Evolutionary conservation across 192 early-diverging fungal species (phyloP), one percentile per base, ranked within the genome.

Genomic region (Glomus cerebriforme): DNA sequence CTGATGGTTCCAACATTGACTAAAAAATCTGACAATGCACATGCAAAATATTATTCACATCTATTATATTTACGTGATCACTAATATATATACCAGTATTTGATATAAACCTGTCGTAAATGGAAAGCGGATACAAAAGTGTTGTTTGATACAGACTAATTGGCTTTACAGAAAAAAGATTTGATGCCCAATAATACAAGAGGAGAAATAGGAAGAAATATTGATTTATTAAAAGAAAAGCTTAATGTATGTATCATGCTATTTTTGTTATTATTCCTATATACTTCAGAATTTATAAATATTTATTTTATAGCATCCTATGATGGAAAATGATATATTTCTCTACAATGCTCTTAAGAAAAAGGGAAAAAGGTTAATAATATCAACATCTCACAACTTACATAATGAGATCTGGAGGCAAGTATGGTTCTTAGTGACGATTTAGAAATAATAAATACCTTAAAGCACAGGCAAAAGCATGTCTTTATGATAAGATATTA

Each of bases 401-500:
- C 64, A 19, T 77, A 64, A 19, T 24, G 34, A 34, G 59, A 67
- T 65, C 75, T 4, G 8, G 34, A 63, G 26, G 64, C 27, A 19
- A 58, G 45, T 37, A 77, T 62, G 34, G 45, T 77, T 67, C 6
- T 77, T 77, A 77, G 43, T 17, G 34, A 74, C 24, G 34, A 74
- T 17, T 74, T 59, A 29, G n/a, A n/a, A 13, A 22, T 77, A 6
- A 29, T 77, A 66, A 77, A 66, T 66, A 47, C 19, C 49, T 66
- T 77, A 6, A 37, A 37, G 26, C 75, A 13, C 7, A 77, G 63
- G 22, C 39, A 77, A 7, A 77, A 37, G 2, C n/a, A 7, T 31
- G 17, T 60, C 65, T 77, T 77, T 77, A 66, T 73, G 71, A 27
- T 73, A 58, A 73, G 66, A 39, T n/a, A 45, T 45, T 45, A 45